Evolutionary conservation across 2,329 filamentous ascomycete species (phyloP), one percentile per base, ranked within the genome.

Genomic region (Neospermospora avenae): DNA sequence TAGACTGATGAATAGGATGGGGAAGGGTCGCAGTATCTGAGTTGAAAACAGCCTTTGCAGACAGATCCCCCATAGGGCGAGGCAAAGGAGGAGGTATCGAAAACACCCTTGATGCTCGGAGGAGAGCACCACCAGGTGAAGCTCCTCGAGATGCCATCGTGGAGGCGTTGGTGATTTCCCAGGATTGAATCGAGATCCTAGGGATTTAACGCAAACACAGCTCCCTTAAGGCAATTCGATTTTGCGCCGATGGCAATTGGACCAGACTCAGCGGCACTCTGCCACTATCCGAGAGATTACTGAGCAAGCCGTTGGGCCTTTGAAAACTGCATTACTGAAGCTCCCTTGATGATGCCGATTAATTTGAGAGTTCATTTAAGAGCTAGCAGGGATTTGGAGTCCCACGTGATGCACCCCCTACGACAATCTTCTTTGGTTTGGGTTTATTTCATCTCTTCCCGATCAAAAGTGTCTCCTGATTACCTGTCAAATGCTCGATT

Each of bases 31-130:
- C 86, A 22, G 85, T 87, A 57, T 86, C 80, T 16, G 89, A 92
- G 63, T 78, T 75, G 63, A 77, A 79, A 57, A 76, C 76, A 44
- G 74, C 75, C 68, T 70, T 77, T 46, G 77, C 78, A 62, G 77
- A 79, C 64, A 78, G 79, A 65, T 80, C 78, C 66, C 73, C 76
- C 13, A 77, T 74, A 11, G 90, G 85, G 44, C 81, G 77, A 18
- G 88, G 85, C 55, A 97, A 81, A 22, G 91, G 85, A 60, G 85
- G 82, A 14, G 93, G 93, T 58, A 98, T 81, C 24, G 93, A 89
- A 77, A 98, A 98, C 69, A 98, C 83, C 67, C 93, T 90, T 61
- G 93, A 98, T 62, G 87, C 85, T 74, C 93, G 88, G 71, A 98
- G 83, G 67, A 98, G 82, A 69, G 83, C 81, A 65, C 80, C 85